Conservation (phyloP, 345 rosid species). For the Cardiospermum halicacabum region DNA sequence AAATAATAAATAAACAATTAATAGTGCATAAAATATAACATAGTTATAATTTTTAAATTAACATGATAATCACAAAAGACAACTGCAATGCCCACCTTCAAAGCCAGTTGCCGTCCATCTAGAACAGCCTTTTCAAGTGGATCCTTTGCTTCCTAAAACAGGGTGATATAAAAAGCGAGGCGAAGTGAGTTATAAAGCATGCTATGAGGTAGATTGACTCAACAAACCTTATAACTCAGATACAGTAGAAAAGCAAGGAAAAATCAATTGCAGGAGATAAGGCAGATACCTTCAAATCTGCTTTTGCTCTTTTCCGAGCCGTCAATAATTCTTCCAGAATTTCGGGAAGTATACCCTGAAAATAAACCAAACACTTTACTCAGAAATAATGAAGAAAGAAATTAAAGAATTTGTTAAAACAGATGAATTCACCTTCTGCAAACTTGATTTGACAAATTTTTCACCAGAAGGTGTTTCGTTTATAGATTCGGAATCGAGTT, state of each 20-base stretch:
- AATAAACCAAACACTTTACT: constrained; percentile 12
- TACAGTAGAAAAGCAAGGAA: constrained; percentile 1
- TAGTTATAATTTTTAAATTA: neutral
- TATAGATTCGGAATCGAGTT: constrained; percentile 74
- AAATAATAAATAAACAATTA: neutral
- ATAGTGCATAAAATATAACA: neutral
- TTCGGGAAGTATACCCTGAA: constrained; percentile 97
- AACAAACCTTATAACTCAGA: neutral
- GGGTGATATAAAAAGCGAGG: constrained; percentile 8
- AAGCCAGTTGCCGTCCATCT: constrained; percentile 93
- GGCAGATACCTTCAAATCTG: constrained; percentile 73
- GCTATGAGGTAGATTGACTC: neutral
- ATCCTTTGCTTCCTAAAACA: constrained; percentile 83
- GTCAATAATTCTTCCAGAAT: constrained; percentile 88
- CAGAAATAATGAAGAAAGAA: constrained; percentile 11
- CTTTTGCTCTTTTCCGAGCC: constrained; percentile 97
- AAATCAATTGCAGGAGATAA: constrained; percentile 12
- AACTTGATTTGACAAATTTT: constrained; percentile 75
- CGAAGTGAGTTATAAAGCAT: neutral
- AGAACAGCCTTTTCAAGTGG: constrained; percentile 95
- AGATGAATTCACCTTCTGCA: constrained; percentile 63
- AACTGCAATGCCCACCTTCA: constrained; percentile 54
- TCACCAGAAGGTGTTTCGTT: constrained; percentile 93
- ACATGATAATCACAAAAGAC: neutral
- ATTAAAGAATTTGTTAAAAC: neutral